Evolutionary conservation across 108 stramenopile genomes (phyloP).

Genomic region (Pseudonitzschia pungens): DNA sequence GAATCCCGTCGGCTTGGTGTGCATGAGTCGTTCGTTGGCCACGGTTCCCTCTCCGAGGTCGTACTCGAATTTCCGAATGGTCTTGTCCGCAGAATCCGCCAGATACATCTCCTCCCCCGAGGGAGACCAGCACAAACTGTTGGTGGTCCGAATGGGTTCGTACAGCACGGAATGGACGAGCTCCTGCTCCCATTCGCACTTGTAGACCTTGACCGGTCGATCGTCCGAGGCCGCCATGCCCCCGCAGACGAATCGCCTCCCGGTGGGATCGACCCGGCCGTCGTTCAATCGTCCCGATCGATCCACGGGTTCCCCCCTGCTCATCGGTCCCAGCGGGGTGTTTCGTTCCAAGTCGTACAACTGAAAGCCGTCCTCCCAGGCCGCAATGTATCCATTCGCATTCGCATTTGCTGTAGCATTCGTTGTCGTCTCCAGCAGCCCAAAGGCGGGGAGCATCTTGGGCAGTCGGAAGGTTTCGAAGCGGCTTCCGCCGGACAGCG

Average conservation of each 20-base stretch:
- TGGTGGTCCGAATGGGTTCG: constrained; percentile 42
- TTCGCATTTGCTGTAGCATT: not conserved
- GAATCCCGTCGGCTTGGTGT: constrained; percentile 25
- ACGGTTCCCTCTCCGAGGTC: constrained; percentile 21
- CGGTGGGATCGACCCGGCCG: constrained; percentile 45
- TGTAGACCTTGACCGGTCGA: constrained; percentile 43
- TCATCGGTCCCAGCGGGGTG: constrained; percentile 21
- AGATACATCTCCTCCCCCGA: constrained; percentile 44
- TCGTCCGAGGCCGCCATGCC: constrained; percentile 33
- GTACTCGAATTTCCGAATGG: constrained; percentile 38
- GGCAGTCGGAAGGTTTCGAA: constrained; percentile 24
- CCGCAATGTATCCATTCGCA: constrained; percentile 39
- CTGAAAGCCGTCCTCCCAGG: constrained; percentile 59
- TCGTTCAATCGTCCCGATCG: constrained; percentile 50
- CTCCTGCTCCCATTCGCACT: constrained; percentile 25
- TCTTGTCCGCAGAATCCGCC: constrained; percentile 39
- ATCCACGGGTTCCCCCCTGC: constrained; percentile 42
- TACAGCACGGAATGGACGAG: constrained; percentile 31
- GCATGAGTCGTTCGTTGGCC: constrained; percentile 19
- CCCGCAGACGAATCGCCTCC: constrained; percentile 47
- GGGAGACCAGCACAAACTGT: constrained; percentile 38
- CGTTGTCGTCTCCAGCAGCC: constrained; percentile 17
- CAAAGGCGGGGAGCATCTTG: constrained; percentile 42
- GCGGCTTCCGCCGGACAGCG: constrained; percentile 2
- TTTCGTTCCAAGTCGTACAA: constrained; percentile 27